A percentile compares a stretch with the other conserved stretches of the same genome.
Evolutionary conservation across 345 rosid species (phyloP).

Genomic region (Pseudoturritis turrita): DNA sequence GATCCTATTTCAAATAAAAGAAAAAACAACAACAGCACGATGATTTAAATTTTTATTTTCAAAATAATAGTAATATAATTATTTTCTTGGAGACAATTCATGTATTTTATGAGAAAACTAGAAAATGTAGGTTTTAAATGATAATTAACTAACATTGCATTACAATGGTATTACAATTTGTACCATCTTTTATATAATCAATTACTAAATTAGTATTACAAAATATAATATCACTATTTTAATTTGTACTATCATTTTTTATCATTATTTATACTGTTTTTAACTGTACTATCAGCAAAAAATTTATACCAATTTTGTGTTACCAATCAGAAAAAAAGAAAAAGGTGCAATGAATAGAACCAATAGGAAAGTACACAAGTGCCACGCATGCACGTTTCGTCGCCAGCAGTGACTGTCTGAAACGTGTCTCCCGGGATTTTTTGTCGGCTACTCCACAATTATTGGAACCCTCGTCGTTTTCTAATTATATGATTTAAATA

Average conservation of each 20-base stretch:
- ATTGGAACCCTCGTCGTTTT: slow-evolving; percentile 29
- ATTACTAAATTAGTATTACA: too few relatives aligned
- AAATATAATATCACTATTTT: too few relatives aligned
- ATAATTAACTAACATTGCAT: too few relatives aligned
- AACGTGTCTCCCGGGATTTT: slow-evolving; percentile 28
- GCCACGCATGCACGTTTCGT: slow-evolving; percentile 29
- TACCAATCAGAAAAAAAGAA: background rate
- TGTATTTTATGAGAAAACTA: too few relatives aligned
- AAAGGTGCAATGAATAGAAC: slow-evolving; percentile 23
- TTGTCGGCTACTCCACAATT: slow-evolving; percentile 34
- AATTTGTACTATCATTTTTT: too few relatives aligned
- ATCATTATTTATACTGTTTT: too few relatives aligned
- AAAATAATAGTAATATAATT: background rate
- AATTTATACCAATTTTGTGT: too few relatives aligned
- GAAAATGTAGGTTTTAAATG: too few relatives aligned
- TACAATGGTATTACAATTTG: too few relatives aligned
- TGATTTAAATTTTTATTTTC: background rate
- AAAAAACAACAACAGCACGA: background rate
- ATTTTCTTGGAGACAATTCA: background rate
- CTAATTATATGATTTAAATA: background rate
- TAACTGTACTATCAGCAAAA: too few relatives aligned
- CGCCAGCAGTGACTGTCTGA: slow-evolving; percentile 29
- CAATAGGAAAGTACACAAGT: slow-evolving; percentile 19
- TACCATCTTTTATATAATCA: too few relatives aligned
- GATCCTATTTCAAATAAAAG: background rate